phyloP scores from a whole-genome alignment of 148 eudicot genomes.

The Chenopodium formosanum region DNA sequence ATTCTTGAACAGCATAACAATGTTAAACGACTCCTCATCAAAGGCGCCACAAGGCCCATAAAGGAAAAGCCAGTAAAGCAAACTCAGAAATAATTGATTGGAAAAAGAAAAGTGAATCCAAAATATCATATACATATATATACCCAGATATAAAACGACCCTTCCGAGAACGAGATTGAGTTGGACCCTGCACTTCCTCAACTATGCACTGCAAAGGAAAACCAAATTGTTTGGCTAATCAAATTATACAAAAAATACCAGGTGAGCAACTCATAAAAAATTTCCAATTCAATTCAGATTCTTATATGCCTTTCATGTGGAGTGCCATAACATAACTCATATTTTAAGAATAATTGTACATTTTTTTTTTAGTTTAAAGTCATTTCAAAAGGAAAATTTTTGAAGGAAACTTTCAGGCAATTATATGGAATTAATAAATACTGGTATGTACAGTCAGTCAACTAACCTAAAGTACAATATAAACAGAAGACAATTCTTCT shows the following conservation, averaged over 20 bases:
- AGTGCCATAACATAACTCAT: background rate
- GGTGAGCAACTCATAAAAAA: background rate
- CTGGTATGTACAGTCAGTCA: background rate
- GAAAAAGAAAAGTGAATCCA: background rate
- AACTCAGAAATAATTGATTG: background rate
- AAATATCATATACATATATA: conserved; percentile 37
- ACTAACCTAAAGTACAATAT: too few relatives aligned
- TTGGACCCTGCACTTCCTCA: conserved; percentile 98
- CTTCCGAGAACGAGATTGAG: conserved; percentile 90
- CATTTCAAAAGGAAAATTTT: background rate
- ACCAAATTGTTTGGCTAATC: background rate
- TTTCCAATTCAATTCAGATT: background rate
- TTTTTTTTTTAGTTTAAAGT: background rate
- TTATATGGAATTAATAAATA: background rate
- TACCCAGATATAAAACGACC: conserved; percentile 98
- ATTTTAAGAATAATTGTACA: background rate
- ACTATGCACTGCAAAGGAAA: conserved; percentile 71
- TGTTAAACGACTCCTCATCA: background rate
- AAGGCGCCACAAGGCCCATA: background rate
- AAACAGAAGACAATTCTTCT: too few relatives aligned
- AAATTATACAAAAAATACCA: background rate
- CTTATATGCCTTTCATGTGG: background rate
- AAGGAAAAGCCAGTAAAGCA: background rate
- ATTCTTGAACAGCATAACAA: conserved; percentile 1
- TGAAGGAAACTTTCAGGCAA: background rate